These are phyloP conservation scores for Lasiosphaeria miniovina DNA, from an alignment of 495 filamentous ascomycete species.

Conservation along the genomic window DNA sequence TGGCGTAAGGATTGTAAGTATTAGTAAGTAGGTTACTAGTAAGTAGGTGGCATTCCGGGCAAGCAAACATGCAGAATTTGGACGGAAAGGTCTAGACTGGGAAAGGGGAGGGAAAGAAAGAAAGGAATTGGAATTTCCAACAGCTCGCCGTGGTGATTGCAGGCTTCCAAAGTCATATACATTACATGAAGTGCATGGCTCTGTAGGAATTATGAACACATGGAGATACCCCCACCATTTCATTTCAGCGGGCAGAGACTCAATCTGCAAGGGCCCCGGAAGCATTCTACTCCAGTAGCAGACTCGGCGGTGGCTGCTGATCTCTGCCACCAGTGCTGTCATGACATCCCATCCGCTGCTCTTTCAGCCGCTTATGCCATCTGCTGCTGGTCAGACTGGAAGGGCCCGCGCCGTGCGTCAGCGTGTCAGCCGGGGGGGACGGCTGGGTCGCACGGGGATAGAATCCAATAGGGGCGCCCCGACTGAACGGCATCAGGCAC, in stretches of 20 bases:
- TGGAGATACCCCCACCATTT: background rate
- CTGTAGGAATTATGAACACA: background rate
- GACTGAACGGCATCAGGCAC: background rate
- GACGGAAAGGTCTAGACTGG: background rate
- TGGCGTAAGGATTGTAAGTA: too few relatives aligned
- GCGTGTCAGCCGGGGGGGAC: background rate
- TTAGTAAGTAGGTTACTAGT: too few relatives aligned
- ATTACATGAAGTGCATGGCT: background rate
- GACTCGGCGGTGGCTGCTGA: background rate
- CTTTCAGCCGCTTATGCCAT: constrained; percentile 12
- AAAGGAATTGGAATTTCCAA: background rate
- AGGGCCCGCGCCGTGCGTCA: background rate
- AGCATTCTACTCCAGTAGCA: background rate
- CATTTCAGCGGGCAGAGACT: background rate
- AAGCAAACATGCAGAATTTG: too few relatives aligned
- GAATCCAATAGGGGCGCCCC: background rate
- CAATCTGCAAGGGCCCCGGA: background rate
- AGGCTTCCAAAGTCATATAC: background rate
- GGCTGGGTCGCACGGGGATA: background rate
- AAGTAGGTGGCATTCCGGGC: too few relatives aligned
- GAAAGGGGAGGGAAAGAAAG: background rate
- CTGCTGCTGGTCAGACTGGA: background rate
- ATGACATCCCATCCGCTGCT: background rate
- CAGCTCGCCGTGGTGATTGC: background rate
- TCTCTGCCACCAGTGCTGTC: background rate